Base-by-base conservation (phyloP, 352 stramenopile species). In the Phytophthora rubi region DNA sequence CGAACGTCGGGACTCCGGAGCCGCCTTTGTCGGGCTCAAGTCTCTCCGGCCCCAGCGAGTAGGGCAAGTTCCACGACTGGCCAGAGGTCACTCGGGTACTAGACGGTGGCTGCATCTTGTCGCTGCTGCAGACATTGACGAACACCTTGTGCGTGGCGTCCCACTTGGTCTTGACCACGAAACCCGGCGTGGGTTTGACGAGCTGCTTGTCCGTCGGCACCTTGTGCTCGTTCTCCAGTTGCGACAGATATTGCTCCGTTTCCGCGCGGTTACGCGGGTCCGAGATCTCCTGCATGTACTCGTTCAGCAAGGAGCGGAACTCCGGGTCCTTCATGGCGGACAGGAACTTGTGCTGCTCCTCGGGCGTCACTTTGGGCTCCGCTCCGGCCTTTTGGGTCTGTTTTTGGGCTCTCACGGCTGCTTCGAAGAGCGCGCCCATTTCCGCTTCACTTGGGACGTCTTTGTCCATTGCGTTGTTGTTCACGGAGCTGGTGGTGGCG, bases 221-320 rank as follows among this genome's bases (percentile, higher is more conserved):
- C 26, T 97, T 92, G 26, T 98, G 85, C 32, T 98, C 86, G 39
- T 53, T 68, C 76, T 98, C 92, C 2, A 98, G 69, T 60, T 98
- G 91, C 12, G 81, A 67, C 9, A 98, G 75, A 71, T 98, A 97
- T 44, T 78, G 67, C 73, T 98, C 93, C 35, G 95, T 97, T 78
- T 99, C 94, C 30, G 81, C 81, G 21, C 89, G 86, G 70, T 98
- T 76, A 32, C 71, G 76, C 12, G 94, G 94, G 80, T 99, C 94
- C 16, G 89, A 92, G 54, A 98, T 96, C 73, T 98, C 95, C 28
- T 90, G 73, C 79, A 98, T 97, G 77, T 99, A 99, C 35, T 98
- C 95, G 59, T 92, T 90, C 45, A 99, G 73, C 26, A 99, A 78
- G 59, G 90, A 88, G 10, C 92, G 89, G 77, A 99, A 98, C 61